These are phyloP conservation scores for Leptodontidium sp. DNA, from an alignment of 2,329 filamentous ascomycete species.

Conservation along the genomic window DNA sequence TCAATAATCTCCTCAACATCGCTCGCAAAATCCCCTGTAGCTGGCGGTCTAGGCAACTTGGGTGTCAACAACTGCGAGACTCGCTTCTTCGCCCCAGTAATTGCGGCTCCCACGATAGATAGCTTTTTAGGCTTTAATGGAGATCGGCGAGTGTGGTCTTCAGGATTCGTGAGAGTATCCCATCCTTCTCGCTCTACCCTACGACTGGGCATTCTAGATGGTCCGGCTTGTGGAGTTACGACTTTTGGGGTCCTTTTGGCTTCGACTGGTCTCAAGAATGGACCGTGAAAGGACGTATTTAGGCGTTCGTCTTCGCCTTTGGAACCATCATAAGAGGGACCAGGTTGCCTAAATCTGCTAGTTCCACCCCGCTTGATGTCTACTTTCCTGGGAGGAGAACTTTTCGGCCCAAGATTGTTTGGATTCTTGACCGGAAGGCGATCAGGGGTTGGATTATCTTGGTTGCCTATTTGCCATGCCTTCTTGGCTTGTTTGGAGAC, in stretches of 20 bases:
- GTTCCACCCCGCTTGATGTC: slow-evolving; percentile 3
- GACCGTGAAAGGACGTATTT: not conserved
- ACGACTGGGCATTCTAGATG: not conserved
- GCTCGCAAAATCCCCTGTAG: not conserved
- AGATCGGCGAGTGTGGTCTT: slow-evolving; percentile 1
- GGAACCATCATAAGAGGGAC: not conserved
- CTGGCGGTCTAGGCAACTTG: not conserved
- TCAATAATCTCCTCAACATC: slow-evolving; percentile 4
- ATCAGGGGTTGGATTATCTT: not conserved
- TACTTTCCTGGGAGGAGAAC: not conserved
- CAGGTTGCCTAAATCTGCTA: not conserved
- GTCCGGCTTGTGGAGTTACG: not conserved
- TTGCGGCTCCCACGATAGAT: not conserved
- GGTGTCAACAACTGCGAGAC: not conserved
- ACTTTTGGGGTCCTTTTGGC: not conserved
- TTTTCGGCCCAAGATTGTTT: not conserved
- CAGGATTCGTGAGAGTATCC: slow-evolving; percentile 2
- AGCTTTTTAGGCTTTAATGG: not conserved
- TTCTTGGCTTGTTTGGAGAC: not conserved
- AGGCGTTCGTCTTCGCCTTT: not conserved
- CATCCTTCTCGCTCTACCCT: too few species aligned
- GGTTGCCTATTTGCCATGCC: not conserved
- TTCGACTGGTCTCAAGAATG: not conserved
- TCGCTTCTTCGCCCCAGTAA: not conserved
- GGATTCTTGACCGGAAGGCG: not conserved